Conservation (phyloP, 148 eudicot genomes). For the Fagopyrum esculentum region DNA sequence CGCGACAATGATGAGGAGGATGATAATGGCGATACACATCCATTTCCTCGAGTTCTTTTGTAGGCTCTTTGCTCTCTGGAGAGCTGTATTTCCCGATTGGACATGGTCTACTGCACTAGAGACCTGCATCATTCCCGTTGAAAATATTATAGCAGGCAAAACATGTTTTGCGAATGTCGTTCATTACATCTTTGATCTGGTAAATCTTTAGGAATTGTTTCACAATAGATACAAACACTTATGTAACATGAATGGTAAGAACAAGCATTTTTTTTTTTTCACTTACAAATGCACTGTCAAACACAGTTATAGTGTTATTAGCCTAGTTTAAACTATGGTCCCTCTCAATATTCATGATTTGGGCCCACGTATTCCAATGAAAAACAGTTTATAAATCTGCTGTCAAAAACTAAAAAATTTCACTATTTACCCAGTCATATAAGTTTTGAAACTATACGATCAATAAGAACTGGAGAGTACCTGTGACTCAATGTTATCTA, state of each 20-base stretch:
- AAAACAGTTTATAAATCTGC: neutral
- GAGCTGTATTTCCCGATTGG: slow-evolving; percentile 60
- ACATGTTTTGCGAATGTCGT: neutral
- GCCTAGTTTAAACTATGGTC: too few species aligned
- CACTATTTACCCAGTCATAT: neutral
- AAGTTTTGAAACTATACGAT: neutral
- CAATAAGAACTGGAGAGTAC: slow-evolving; percentile 22
- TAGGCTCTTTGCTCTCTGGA: slow-evolving; percentile 50
- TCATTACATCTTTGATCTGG: neutral
- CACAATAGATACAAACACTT: neutral
- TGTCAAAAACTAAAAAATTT: neutral
- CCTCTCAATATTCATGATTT: too few species aligned
- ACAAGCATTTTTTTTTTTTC: neutral
- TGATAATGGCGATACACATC: slow-evolving; percentile 55
- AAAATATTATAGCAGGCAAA: neutral
- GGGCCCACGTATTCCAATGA: too few species aligned
- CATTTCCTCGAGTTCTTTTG: slow-evolving; percentile 56
- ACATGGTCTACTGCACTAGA: slow-evolving; percentile 62
- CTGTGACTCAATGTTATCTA: slow-evolving; percentile 86
- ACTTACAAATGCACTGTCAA: too few species aligned
- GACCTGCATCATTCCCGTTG: slow-evolving; percentile 25
- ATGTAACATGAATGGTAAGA: neutral
- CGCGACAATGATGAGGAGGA: slow-evolving; percentile 37
- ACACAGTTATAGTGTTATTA: too few species aligned
- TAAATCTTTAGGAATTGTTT: neutral